Conservation (phyloP, 495 filamentous ascomycete species). For the Filosporella fistucella region DNA sequence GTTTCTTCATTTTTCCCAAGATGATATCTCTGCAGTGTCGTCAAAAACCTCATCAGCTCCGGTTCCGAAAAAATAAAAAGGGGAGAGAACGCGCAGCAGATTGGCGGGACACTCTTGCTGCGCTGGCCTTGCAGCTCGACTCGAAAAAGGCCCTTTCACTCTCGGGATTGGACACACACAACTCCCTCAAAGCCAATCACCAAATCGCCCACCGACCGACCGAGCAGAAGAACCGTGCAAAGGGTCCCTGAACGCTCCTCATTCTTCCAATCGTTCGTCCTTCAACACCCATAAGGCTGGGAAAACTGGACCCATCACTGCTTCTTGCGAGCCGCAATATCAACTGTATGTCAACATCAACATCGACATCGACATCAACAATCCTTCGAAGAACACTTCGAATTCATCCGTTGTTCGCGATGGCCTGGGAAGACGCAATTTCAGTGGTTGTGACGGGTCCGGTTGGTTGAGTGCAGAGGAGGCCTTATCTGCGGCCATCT, state of each 20-base stretch:
- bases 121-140: slow-evolving; percentile 9
- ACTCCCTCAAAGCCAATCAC: slow-evolving; percentile 7
- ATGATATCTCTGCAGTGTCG: too few species aligned
- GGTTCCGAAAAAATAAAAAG: slow-evolving; percentile 1
- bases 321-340: slow-evolving; percentile 16
- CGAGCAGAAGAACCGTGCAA: neutral
- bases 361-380: too few species aligned
- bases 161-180: slow-evolving; percentile 9
- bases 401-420: slow-evolving; percentile 8
- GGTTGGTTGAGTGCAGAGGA: slow-evolving; percentile 15
- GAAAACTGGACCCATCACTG: slow-evolving; percentile 21
- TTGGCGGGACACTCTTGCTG: slow-evolving; percentile 6
- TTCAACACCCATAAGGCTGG: slow-evolving; percentile 24
- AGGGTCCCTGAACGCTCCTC: neutral
- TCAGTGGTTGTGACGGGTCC: slow-evolving; percentile 22
- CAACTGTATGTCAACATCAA: too few species aligned
- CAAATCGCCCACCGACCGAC: neutral
- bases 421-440: slow-evolving; percentile 19
- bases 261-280: slow-evolving; percentile 12
- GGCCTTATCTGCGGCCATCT: slow-evolving; percentile 6
- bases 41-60: neutral
- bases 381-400: neutral
- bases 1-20: too few species aligned
- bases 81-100: slow-evolving; percentile 6
- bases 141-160: neutral